phyloP scores from a whole-genome alignment of 2,329 filamentous ascomycete genomes.

The Helminthosporium solani region DNA sequence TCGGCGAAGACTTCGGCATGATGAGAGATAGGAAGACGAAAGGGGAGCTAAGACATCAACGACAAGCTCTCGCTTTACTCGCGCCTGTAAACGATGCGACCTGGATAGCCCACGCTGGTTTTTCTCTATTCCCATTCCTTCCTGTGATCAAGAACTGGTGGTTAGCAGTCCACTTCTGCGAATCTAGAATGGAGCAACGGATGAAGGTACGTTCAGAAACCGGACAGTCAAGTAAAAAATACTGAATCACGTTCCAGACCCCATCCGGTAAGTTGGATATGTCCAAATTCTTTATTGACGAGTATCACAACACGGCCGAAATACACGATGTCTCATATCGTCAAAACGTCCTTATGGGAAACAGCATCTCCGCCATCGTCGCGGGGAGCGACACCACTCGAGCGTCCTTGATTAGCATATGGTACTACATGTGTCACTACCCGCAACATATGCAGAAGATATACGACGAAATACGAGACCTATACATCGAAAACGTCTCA shows the following conservation, averaged over 20 bases:
- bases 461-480: slow-evolving; percentile 5
- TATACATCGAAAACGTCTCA: slow-evolving; percentile 5
- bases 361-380: slow-evolving; percentile 9
- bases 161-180: slow-evolving; percentile 12
- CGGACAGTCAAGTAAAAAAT: too few relatives aligned
- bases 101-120: slow-evolving; percentile 12
- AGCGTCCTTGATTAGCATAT: slow-evolving; percentile 10
- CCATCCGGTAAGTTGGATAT: slow-evolving; percentile 8
- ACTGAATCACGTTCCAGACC: too few relatives aligned
- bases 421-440: slow-evolving; percentile 12
- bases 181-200: slow-evolving; percentile 8
- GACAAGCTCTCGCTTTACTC: slow-evolving; percentile 11
- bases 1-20: slow-evolving; percentile 13
- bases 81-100: slow-evolving; percentile 10
- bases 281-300: slow-evolving; percentile 14
- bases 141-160: slow-evolving; percentile 9
- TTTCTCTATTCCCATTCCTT: slow-evolving; percentile 12
- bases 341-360: slow-evolving; percentile 6
- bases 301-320: slow-evolving; percentile 2
- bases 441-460: slow-evolving; percentile 11
- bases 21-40: slow-evolving; percentile 3
- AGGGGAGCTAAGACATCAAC: slow-evolving; percentile 2
- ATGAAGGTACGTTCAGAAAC: slow-evolving; percentile 7
- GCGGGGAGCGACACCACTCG: slow-evolving; percentile 17
- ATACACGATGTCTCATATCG: neutral